Base-by-base conservation (phyloP, 1,284 basidiomycete genomes). In the Sphagnurus paluster region DNA sequence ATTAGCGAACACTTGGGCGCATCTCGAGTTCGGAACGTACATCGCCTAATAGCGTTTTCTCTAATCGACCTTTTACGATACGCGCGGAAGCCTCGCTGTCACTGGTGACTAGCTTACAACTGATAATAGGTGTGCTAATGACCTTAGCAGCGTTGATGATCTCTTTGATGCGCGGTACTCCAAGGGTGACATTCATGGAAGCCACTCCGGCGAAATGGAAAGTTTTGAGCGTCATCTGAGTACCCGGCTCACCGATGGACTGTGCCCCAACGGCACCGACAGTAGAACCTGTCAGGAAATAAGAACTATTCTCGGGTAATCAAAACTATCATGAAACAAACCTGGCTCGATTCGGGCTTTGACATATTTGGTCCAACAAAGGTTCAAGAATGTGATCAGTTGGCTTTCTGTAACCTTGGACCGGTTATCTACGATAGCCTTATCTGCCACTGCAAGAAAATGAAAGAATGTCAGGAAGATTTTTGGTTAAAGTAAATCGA, bases 181-280 rank as follows among this genome's bases (percentile, higher is more conserved):
- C 97, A 32, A 99, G 83, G 1, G 97, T 99, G 57, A 99, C 93
- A 72, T 98, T 99, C 97, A 99, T 99, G 26, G 95, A 97, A 9
- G 97, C 97, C 54, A 99, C 95, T 76, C 97, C 97, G 61, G 97
- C 97, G 71, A 99, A 99, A 77, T 99, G 97, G 84, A 99, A 99
- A 50, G 97, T 99, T 71, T 99, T 99, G 56, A 99, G 70, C 5
- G 97, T 99, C 97, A 99, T 99, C 64, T 99, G 97, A 2, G 97
- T 99, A 46, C 97, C 97, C 1, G 97, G 97, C 68, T 99, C 97
- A 65, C 97, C 97, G 55, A 99, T 99, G 5, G 97, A 99, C 65
- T 99, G 97, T 1, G 97, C 97, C 13, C 97, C 97, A 37, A 99
- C 93, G 13, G 97, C 97, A 41, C 97, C 97, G 14, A 99, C 97